Base-by-base conservation (phyloP, 345 rosid species). In the Erucastrum elatum region DNA sequence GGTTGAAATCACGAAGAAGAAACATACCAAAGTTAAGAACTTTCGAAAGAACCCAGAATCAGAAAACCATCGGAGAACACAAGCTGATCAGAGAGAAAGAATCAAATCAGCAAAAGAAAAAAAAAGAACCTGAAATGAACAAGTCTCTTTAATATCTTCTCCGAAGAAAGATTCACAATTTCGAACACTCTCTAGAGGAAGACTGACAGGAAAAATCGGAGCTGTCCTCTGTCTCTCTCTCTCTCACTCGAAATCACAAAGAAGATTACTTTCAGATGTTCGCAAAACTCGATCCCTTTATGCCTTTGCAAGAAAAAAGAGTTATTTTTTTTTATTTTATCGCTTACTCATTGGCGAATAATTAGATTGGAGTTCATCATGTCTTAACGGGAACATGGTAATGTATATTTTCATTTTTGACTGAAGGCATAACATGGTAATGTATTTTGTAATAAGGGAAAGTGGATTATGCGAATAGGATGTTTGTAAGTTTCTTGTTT, bases 211-310 rank as follows among this genome's bases (percentile, higher is more conserved):
- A 17, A 74, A 35, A 68, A 12, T 56, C 21, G 71, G 51, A 74
- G 82, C 78, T 68, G 78, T 74, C 82, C 41, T 79, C 78, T 29
- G 4, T 29, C 31, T 29, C 31, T 29, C 3, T 29, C 30, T 3
- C 35, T 3, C 35, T 4, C 82, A 79, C 78, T 79, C 82, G 75
- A 73, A 72, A 64, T 79, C 69, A 73, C 70, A 73, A 79, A 63
- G 56, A 72, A n/a, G 6, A 61, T 68, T 34, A 25, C 49, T 49
- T 49, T 60, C 65, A 33, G 82, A 56, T 49, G 78, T 12, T 79
- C 69, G 75, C 71, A 79, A 79, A 61, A 68, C 69, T 58, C 61
- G 82, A 80, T 74, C 79, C 11, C 67, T 80, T 63, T 66, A 21
- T 4, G 39, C 21, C 29, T 61, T 77, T 66, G 60, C 29, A 59